Evolutionary conservation across 495 filamentous ascomycete genomes (phyloP).

Genomic region (Aspergillus steynii): DNA sequence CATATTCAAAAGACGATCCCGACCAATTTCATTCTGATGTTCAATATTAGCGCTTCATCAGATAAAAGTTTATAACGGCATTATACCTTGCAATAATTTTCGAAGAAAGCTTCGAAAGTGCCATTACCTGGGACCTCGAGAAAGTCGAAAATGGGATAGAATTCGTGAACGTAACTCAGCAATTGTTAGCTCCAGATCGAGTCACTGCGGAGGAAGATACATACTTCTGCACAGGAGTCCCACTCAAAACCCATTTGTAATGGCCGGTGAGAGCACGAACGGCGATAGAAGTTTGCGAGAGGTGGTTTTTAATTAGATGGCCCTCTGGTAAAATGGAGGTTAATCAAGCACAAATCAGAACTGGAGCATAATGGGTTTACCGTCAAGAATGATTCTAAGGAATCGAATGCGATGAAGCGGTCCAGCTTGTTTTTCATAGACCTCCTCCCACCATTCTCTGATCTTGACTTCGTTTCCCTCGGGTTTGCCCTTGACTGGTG

Average conservation of each 20-base stretch:
- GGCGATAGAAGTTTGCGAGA: conserved; percentile 47
- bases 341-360: neutral
- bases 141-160: conserved; percentile 64
- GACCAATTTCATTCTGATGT: conserved; percentile 22
- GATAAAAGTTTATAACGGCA: neutral
- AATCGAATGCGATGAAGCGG: conserved; percentile 51
- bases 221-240: conserved; percentile 62
- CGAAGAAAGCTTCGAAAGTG: conserved; percentile 42
- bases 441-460: conserved; percentile 35
- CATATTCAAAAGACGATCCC: conserved; percentile 37
- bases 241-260: conserved; percentile 60
- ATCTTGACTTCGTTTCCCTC: conserved; percentile 22
- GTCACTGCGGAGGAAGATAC: conserved; percentile 8
- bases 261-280: conserved; percentile 53
- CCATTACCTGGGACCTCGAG: conserved; percentile 48
- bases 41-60: conserved; percentile 1
- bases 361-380: conserved; percentile 22
- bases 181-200: conserved; percentile 6
- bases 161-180: conserved; percentile 38
- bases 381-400: conserved; percentile 59
- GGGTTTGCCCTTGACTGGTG: conserved; percentile 30
- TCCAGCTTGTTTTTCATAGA: conserved; percentile 35
- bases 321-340: conserved; percentile 31
- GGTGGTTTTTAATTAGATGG: conserved; percentile 63
- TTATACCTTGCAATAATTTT: conserved; percentile 45